Base-by-base conservation (phyloP, 441 rosid species). In the Aquilaria agallochum region DNA sequence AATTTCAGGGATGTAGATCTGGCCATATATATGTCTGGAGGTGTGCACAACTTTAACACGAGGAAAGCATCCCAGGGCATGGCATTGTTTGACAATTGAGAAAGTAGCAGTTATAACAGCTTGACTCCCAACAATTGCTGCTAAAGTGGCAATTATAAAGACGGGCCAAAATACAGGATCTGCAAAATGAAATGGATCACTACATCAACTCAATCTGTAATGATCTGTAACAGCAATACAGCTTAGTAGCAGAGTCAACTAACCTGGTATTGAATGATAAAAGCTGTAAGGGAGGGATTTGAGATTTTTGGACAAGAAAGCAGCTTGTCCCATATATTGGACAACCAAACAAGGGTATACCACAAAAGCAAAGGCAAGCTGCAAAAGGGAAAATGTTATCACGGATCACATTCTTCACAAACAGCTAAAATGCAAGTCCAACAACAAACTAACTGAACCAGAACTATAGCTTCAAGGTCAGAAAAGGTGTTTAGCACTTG, bases 241-340 rank as follows among this genome's bases (percentile, higher is more conserved):
- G 56, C 36, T 59, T 20, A 54, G 48, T 15, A 49, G 68, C 69
- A 59, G 32, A 63, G 55, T 48, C 31, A 70, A 72, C 83, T 70
- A 59, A 93, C 97, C 82, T 56, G 98, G 98, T 72, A 93, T 74
- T 14, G 98, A 90, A 62, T 69, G 74, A 73, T 77, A 93, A 73
- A 93, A 93, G 73, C 89, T 82, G 70, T 79, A 42, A 30, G 68
- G 32, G 36, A 88, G 59, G 34, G 75, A 73, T 2, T 5, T 27
- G 42, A 65, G 76, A 74, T 90, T 66, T 76, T 76, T 90, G 14
- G 98, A 93, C 64, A 93, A 76, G 79, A 74, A 93, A n/a, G 98
- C 97, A 76, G 97, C 96, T 73, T 93, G 98, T 50, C 96, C 98
- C 96, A 93, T 87, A 80, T 93, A 93, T 74, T 93, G 98, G 63